These are phyloP conservation scores for Coprinopsis sp. DNA, from an alignment of 768 basidiomycete species.

Conservation along the genomic window DNA sequence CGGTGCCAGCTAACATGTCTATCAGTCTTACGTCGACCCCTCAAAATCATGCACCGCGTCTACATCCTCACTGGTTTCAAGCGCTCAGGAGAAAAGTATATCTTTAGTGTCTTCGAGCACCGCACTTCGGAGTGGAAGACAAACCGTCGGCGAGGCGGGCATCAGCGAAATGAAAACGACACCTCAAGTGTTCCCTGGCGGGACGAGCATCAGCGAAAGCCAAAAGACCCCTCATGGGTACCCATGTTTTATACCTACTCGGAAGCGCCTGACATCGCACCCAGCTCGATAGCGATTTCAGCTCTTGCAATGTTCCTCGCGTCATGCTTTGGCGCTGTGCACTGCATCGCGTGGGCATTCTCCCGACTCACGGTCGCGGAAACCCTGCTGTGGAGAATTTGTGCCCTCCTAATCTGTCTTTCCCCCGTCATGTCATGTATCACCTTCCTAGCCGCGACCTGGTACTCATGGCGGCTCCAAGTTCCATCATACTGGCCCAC, in stretches of 20 bases:
- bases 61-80: slow-evolving; percentile 3
- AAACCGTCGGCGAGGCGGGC: too few species aligned
- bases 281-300: not conserved
- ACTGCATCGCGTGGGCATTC: slow-evolving; percentile 18
- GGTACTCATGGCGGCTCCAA: slow-evolving; percentile 7
- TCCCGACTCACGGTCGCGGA: slow-evolving; percentile 16
- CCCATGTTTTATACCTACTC: slow-evolving; percentile 7
- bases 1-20: not conserved
- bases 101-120: not conserved
- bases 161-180: too few species aligned
- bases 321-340: slow-evolving; percentile 17
- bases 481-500: not conserved
- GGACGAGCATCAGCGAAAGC: too few species aligned
- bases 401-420: not conserved
- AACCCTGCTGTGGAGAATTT: slow-evolving; percentile 18
- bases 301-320: slow-evolving; percentile 7
- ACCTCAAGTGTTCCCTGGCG: too few species aligned
- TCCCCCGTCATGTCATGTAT: slow-evolving; percentile 1
- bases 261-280: not conserved
- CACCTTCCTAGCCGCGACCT: slow-evolving; percentile 1
- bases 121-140: not conserved
- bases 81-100: not conserved
- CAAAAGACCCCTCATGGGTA: not conserved
- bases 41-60: not conserved
- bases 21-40: not conserved